These are phyloP conservation scores for Combretum micranthum DNA, from an alignment of 345 rosid genomes.

Conservation along the genomic window DNA sequence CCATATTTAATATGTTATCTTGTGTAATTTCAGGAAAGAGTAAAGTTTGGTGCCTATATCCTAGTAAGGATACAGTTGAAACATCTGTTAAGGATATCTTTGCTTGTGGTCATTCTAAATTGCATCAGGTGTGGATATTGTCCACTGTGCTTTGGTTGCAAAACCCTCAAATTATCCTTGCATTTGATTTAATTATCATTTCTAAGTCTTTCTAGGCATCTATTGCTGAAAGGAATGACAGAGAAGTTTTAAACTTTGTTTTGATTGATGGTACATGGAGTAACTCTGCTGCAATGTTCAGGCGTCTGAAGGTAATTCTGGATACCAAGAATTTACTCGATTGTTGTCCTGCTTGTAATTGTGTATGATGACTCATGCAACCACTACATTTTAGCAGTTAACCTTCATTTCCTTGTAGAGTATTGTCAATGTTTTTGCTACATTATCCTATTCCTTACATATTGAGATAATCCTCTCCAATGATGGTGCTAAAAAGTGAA, in stretches of 20 bases:
- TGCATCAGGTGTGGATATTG: slow-evolving; percentile 5
- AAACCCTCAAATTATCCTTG: too few relatives aligned
- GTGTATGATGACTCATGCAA: too few relatives aligned
- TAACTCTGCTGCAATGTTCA: slow-evolving; percentile 94
- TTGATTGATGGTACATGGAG: slow-evolving; percentile 97
- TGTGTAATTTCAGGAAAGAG: slow-evolving; percentile 48
- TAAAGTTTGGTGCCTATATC: slow-evolving; percentile 86
- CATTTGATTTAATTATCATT: background rate
- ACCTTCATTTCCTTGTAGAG: too few relatives aligned
- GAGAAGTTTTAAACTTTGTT: slow-evolving; percentile 51
- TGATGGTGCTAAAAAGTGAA: too few relatives aligned
- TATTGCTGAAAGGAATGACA: slow-evolving; percentile 36
- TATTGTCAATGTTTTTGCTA: too few relatives aligned
- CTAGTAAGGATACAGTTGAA: slow-evolving; percentile 54
- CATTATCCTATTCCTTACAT: too few relatives aligned
- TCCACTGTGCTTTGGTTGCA: background rate
- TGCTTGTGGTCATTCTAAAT: slow-evolving; percentile 19
- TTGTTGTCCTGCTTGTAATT: background rate
- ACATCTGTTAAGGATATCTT: slow-evolving; percentile 53
- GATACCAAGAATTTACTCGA: background rate
- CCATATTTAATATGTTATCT: too few relatives aligned
- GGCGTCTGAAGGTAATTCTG: slow-evolving; percentile 65
- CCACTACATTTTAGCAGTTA: too few relatives aligned
- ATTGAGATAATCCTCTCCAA: too few relatives aligned
- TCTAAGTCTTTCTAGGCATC: slow-evolving; percentile 13